Conservation (phyloP, 768 basidiomycete genomes). For the Coprinellus micaceus region DNA sequence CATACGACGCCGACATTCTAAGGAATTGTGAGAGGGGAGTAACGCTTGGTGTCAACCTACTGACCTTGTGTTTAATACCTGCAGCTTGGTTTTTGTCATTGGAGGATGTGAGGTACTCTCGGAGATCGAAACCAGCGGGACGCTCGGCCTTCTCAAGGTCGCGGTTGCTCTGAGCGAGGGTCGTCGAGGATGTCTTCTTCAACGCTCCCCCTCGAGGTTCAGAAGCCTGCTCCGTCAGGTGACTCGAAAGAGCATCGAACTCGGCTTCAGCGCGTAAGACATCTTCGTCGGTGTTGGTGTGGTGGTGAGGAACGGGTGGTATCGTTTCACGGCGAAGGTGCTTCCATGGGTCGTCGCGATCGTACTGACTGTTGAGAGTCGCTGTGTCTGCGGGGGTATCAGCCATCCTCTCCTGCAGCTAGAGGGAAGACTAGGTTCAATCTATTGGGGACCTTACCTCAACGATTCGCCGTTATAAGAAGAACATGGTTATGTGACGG, state of each 20-base stretch:
- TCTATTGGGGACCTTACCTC: background rate
- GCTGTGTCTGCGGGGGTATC: slow-evolving; percentile 27
- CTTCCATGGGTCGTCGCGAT: background rate
- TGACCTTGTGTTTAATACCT: slow-evolving; percentile 63
- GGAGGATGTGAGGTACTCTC: slow-evolving; percentile 62
- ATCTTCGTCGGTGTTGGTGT: slow-evolving; percentile 3
- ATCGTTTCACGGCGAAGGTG: background rate
- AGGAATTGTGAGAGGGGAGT: background rate
- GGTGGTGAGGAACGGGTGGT: background rate
- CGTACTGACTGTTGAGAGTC: slow-evolving; percentile 26
- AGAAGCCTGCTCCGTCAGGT: slow-evolving; percentile 2
- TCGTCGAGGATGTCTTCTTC: background rate
- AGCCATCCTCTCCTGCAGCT: slow-evolving; percentile 17
- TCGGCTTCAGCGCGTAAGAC: slow-evolving; percentile 16
- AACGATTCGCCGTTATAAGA: background rate
- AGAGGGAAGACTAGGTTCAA: background rate
- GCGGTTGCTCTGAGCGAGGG: background rate
- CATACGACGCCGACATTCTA: slow-evolving; percentile 72
- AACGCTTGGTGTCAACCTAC: slow-evolving; percentile 5
- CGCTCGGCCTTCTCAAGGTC: slow-evolving; percentile 36
- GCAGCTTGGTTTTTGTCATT: slow-evolving; percentile 63
- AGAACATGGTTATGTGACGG: background rate
- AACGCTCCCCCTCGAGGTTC: background rate
- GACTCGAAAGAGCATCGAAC: slow-evolving; percentile 22
- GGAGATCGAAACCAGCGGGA: slow-evolving; percentile 52